A percentile compares a stretch with the other conserved stretches of the same genome.
Conservation (phyloP, 2,329 filamentous ascomycete species). For the Calonectria pseudoreteaudii region DNA sequence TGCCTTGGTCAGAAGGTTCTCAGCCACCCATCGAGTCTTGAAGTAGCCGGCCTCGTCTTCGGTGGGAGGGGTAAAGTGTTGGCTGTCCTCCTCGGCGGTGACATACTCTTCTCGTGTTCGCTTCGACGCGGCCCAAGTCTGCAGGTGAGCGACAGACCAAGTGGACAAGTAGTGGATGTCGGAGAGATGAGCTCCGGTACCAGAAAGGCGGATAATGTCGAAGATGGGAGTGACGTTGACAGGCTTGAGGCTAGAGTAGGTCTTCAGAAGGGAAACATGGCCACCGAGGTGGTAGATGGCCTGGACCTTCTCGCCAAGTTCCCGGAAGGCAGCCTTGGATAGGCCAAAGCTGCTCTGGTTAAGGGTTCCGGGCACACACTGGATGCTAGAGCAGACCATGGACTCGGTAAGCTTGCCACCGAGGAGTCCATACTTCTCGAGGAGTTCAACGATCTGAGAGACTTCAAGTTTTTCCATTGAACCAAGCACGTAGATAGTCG, state of each 20-base stretch:
- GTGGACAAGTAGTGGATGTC: constrained; percentile 36
- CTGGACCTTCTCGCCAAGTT: constrained; percentile 37
- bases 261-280: constrained; percentile 42
- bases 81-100: constrained; percentile 33
- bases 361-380: constrained; percentile 32
- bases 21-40: constrained; percentile 43
- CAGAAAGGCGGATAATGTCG: constrained; percentile 41
- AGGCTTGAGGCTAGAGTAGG: constrained; percentile 36
- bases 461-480: constrained; percentile 31
- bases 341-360: constrained; percentile 38
- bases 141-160: constrained; percentile 43
- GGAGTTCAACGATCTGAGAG: constrained; percentile 24
- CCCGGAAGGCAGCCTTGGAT: constrained; percentile 33
- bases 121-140: constrained; percentile 38
- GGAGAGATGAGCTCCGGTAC: constrained; percentile 32
- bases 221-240: constrained; percentile 38
- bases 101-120: constrained; percentile 30
- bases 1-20: constrained; percentile 40
- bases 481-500: constrained; percentile 31
- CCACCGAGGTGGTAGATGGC: constrained; percentile 44
- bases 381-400: constrained; percentile 24
- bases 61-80: constrained; percentile 38
- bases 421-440: constrained; percentile 37
- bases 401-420: constrained; percentile 22
- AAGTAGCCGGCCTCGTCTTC: constrained; percentile 43